Conservation (phyloP, 176 grass and related monocot species). For the Musa itinerans region DNA sequence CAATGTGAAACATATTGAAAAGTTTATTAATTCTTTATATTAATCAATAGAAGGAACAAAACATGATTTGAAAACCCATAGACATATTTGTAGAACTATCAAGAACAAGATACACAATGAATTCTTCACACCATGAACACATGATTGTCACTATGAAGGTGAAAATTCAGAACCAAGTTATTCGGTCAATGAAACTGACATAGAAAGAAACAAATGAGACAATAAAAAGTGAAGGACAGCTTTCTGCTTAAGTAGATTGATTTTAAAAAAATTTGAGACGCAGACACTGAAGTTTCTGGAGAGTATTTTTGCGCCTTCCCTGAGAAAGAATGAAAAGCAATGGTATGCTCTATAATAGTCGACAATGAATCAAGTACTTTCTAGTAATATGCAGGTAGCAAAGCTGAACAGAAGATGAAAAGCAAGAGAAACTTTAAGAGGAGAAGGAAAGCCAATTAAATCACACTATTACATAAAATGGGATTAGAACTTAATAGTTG, state of each 20-base stretch:
- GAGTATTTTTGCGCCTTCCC: too few relatives aligned
- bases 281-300: too few relatives aligned
- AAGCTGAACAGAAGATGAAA: not conserved
- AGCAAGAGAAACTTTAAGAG: not conserved
- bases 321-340: not conserved
- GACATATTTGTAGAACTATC: not conserved
- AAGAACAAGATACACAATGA: not conserved
- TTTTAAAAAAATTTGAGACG: too few relatives aligned
- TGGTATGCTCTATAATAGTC: not conserved
- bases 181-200: not conserved
- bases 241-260: too few relatives aligned
- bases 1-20: not conserved
- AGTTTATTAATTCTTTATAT: slow-evolving; percentile 12
- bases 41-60: slow-evolving; percentile 6
- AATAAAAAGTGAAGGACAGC: too few relatives aligned
- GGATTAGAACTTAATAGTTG: too few relatives aligned
- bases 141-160: not conserved
- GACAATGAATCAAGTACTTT: not conserved
- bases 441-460: not conserved
- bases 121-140: not conserved
- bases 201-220: too few relatives aligned
- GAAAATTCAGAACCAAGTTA: slow-evolving; percentile 1
- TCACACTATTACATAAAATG: not conserved
- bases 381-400: slow-evolving; percentile 6
- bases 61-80: not conserved